phyloP scores from a whole-genome alignment of 345 rosid species.

The Cochlearia excelsa region DNA sequence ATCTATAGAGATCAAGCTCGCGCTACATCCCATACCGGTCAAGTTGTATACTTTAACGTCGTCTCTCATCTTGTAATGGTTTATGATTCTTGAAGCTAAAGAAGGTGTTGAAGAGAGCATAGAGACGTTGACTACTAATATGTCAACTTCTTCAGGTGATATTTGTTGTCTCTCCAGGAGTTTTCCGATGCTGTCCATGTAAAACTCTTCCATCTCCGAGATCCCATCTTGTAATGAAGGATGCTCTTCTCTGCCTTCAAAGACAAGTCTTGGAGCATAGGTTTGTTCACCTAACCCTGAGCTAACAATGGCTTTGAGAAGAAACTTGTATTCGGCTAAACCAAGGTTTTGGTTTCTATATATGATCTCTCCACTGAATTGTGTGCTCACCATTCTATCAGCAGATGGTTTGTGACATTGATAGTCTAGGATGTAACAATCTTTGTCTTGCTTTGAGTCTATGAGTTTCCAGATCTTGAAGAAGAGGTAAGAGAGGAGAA shows the following conservation, averaged over 20 bases:
- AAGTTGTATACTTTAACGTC: slow-evolving; percentile 67
- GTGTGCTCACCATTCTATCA: slow-evolving; percentile 54
- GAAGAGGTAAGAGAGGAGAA: slow-evolving; percentile 37
- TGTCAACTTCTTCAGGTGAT: slow-evolving; percentile 64
- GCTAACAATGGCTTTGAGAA: slow-evolving; percentile 63
- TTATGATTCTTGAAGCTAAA: slow-evolving; percentile 59
- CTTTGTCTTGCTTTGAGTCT: slow-evolving; percentile 41
- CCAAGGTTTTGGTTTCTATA: slow-evolving; percentile 50
- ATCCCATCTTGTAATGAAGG: slow-evolving; percentile 61
- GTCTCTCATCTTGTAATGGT: slow-evolving; percentile 68
- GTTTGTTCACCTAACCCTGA: slow-evolving; percentile 71
- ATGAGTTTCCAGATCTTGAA: slow-evolving; percentile 44
- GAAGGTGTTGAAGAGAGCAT: slow-evolving; percentile 69
- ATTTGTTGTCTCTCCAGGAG: slow-evolving; percentile 57
- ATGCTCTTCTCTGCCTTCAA: slow-evolving; percentile 51
- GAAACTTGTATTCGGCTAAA: slow-evolving; percentile 56
- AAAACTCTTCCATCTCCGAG: slow-evolving; percentile 87
- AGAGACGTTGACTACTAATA: slow-evolving; percentile 76
- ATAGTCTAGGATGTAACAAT: slow-evolving; percentile 63
- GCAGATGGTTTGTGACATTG: slow-evolving; percentile 58
- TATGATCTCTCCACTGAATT: slow-evolving; percentile 46
- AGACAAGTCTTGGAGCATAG: slow-evolving; percentile 59
- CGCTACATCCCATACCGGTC: slow-evolving; percentile 93
- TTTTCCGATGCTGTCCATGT: slow-evolving; percentile 54
- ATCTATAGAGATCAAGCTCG: slow-evolving; percentile 72